Base-by-base conservation (phyloP, 495 filamentous ascomycete species). In the Sporormia fimetaria region DNA sequence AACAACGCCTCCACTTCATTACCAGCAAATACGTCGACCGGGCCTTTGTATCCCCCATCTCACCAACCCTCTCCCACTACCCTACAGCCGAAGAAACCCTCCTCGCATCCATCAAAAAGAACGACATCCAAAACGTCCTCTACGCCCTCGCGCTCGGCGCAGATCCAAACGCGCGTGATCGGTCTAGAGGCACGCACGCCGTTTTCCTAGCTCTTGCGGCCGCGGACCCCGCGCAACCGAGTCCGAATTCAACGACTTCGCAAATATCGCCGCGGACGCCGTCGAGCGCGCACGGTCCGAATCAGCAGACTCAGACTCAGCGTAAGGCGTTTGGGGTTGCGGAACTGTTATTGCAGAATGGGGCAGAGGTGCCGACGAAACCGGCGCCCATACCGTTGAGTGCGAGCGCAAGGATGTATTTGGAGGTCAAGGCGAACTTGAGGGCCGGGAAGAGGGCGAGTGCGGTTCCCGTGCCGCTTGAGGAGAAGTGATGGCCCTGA, bases 181-280 rank as follows among this genome's bases (percentile, higher is more conserved):
- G 84, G 33, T 87, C 83, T 8, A 78, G 88, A 18, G 81, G 78
- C 34, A 93, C 86, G 0, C 87, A 92, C 56, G 76, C 81, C 3
- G 69, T 95, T 26, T 94, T 85, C 65, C 69, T 99, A 11, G 90
- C 90, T 16, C 78, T 99, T 11, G 83, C 83, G n/a, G 87, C 88
- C 1, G 87, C 90, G 0, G 90, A 98, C 49, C 90, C 88, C 6
- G 85, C 86, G 14, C 67, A 76, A 0, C 81, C 83, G 0, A n/a
- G n/a, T n/a, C n/a, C n/a, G n/a, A n/a, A n/a, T 16, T 70, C 67
- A 8, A 66, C 66, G 21, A 30, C 38, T 36, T 33, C 30, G 35
- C 53, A 53, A 1, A 36, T 45, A 8, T 33, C 62, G 17, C 46
- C 63, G 15, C 33, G 62, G 0, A 54, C 66, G 10, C 39, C 32